Percentiles rank a stretch among this genome's conserved stretches.
phyloP scores from a whole-genome alignment of 2,329 filamentous ascomycete genomes.

The Colletotrichum sp. region DNA sequence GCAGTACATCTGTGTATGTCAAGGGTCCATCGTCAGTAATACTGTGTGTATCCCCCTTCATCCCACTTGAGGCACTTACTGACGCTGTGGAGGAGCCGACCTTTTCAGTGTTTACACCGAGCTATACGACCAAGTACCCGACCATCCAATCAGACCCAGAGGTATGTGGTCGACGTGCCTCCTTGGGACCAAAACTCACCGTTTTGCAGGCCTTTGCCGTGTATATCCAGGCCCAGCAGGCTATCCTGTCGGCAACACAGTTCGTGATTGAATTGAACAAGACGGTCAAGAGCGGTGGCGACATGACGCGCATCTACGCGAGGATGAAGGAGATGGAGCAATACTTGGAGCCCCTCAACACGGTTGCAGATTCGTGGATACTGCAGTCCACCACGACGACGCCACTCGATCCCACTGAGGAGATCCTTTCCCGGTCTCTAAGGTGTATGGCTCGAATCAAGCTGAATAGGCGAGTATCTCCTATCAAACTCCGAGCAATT shows the following conservation, averaged over 20 bases:
- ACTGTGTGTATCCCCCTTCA: conserved; percentile 36
- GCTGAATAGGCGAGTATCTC: conserved; percentile 46
- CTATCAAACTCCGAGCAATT: not conserved
- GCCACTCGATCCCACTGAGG: conserved; percentile 42
- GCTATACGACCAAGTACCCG: conserved; percentile 50
- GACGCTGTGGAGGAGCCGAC: conserved; percentile 40
- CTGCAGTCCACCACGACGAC: conserved; percentile 36
- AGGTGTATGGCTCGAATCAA: conserved; percentile 55
- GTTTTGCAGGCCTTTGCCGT: conserved; percentile 42
- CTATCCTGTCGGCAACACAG: conserved; percentile 50
- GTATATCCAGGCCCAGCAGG: conserved; percentile 52
- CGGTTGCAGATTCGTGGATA: conserved; percentile 39
- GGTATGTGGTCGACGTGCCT: conserved; percentile 27
- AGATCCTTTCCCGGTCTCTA: conserved; percentile 46
- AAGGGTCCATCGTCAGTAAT: conserved; percentile 56
- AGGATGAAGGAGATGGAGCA: conserved; percentile 46
- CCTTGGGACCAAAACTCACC: not conserved
- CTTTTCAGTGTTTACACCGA: conserved; percentile 46
- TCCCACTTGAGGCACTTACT: not conserved
- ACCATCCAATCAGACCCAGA: conserved; percentile 45
- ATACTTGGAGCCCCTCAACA: conserved; percentile 40
- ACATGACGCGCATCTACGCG: conserved; percentile 44
- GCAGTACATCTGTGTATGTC: conserved; percentile 35
- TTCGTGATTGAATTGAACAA: conserved; percentile 54
- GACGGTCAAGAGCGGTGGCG: conserved; percentile 38